phyloP scores from a whole-genome alignment of 2,329 filamentous ascomycete genomes.

The Ilyonectria robusta region DNA sequence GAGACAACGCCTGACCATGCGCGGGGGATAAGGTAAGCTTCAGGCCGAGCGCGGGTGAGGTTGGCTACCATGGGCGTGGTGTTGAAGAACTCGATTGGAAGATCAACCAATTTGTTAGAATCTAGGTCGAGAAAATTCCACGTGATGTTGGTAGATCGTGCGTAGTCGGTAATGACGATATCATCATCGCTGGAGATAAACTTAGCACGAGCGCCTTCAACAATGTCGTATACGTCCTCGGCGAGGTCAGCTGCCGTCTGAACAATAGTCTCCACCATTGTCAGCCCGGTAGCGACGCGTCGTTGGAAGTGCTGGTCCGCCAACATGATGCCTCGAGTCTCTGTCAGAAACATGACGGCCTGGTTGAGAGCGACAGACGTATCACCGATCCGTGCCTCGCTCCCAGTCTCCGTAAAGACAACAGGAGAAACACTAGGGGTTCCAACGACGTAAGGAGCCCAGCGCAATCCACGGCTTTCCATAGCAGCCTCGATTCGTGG shows the following conservation, averaged over 20 bases:
- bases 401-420: constrained; percentile 46
- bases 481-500: constrained; percentile 40
- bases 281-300: constrained; percentile 47
- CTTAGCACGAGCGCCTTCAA: constrained; percentile 44
- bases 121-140: constrained; percentile 47
- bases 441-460: constrained; percentile 47
- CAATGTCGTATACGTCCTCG: constrained; percentile 33
- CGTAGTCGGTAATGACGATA: constrained; percentile 44
- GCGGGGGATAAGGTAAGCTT: constrained; percentile 47
- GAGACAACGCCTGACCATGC: constrained; percentile 45
- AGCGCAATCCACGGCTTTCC: constrained; percentile 42
- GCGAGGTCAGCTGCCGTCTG: constrained; percentile 46
- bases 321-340: constrained; percentile 48
- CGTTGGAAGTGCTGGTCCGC: constrained; percentile 52
- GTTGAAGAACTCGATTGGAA: constrained; percentile 42
- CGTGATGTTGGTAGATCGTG: constrained; percentile 39
- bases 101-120: constrained; percentile 43
- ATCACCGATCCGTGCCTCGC: constrained; percentile 43
- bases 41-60: constrained; percentile 44
- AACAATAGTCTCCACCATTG: constrained; percentile 44
- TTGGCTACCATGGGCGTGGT: constrained; percentile 45
- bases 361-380: constrained; percentile 46
- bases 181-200: constrained; percentile 42
- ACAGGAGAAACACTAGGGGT: constrained; percentile 31
- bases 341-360: constrained; percentile 46